Base-by-base conservation (phyloP, 1,284 basidiomycete species). In the Xerocomus amazonicus region DNA sequence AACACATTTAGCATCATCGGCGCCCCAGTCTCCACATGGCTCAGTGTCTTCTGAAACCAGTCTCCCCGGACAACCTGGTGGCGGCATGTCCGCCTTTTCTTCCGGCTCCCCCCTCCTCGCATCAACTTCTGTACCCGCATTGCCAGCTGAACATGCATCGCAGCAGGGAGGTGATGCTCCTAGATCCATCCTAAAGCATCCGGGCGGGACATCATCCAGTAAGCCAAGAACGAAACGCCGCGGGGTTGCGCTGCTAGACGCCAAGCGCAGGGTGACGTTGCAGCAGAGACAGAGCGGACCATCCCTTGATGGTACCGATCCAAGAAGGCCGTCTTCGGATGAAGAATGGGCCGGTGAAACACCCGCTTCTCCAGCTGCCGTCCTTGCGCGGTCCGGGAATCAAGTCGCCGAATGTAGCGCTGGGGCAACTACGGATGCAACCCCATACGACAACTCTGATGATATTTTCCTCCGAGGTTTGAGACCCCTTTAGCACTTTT, bases 381-480 rank as follows among this genome's bases (percentile, higher is more conserved):
- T 89, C 6, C 72, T 90, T 27, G 70, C 75, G 40, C 73, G 86
- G 38, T 72, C 73, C 1, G 74, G 77, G 16, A 66, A 62, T 34
- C 75, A 76, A 2, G 69, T 84, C 3, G 71, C 76, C 23, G 78
- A 70, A 31, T 83, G 82, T 0, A 88, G 84, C 58, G 82, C 83
- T 7, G 81, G 78, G 27, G 81, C 80, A 1, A 75, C 76, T 41
- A 62, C 63, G 28, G 62, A 66, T 34, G 62, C 59, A 31, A 50
- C 47, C 8, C 47, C 50, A 46, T 56, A 67, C 47, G 57, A 66
- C 56, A 55, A 56, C 41, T 56, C 70, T 68, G 77, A 63, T 16
- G 76, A 80, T 34, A 65, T 79, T n/a, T 65, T 82, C 10, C 73
- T 88, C 69, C 71, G 83, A 78, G 87, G 87, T 87, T 59, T 48